phyloP scores from a whole-genome alignment of 2,329 filamentous ascomycete genomes.

The Aspergillus fumigatiaffinis region DNA sequence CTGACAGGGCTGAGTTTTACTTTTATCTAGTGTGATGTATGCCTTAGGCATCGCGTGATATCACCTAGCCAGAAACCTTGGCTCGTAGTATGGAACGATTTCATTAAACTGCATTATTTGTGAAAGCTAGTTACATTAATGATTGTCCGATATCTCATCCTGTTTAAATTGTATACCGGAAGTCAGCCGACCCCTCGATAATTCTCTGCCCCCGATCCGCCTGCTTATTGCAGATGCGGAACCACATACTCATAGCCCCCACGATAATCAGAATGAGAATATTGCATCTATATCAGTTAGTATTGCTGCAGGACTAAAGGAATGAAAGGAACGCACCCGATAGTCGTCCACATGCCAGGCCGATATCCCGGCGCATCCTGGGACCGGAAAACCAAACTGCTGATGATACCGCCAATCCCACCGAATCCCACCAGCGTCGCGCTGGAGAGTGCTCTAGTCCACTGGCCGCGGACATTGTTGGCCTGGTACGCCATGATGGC shows the following conservation, averaged over 20 bases:
- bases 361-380: conserved; percentile 33
- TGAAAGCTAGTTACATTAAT: too few species aligned
- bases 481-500: conserved; percentile 74
- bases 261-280: conserved; percentile 31
- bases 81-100: too few species aligned
- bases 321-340: conserved; percentile 21
- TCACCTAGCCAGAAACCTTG: too few species aligned
- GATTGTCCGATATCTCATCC: too few species aligned
- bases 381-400: conserved; percentile 66
- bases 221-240: conserved; percentile 30
- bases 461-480: conserved; percentile 83
- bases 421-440: conserved; percentile 73
- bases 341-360: conserved; percentile 31
- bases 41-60: too few species aligned
- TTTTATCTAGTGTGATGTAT: too few species aligned
- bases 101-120: too few species aligned
- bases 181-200: conserved; percentile 33
- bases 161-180: conserved; percentile 34
- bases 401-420: conserved; percentile 73
- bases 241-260: conserved; percentile 25
- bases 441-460: conserved; percentile 77
- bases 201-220: conserved; percentile 32
- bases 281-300: conserved; percentile 25
- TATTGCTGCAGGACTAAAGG: conserved; percentile 1
- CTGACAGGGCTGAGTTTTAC: too few species aligned